Evolutionary conservation across 2,329 filamentous ascomycete genomes (phyloP).

Genomic region (Diplodia mutila): DNA sequence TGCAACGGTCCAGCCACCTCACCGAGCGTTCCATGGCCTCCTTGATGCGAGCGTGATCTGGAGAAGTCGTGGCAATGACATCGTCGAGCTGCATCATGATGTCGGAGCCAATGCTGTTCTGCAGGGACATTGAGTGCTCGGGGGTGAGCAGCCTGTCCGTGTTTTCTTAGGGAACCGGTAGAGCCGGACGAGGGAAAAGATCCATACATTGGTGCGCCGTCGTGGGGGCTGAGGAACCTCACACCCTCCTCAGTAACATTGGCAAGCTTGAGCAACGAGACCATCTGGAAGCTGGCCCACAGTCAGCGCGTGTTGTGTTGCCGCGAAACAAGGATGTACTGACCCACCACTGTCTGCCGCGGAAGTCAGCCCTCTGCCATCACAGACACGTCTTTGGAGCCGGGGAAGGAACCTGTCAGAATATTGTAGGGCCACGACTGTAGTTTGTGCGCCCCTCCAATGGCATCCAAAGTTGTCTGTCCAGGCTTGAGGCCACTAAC

Average conservation of each 20-base stretch:
- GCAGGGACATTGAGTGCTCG: conserved; percentile 92
- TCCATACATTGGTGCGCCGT: conserved; percentile 81
- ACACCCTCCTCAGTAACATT: conserved; percentile 96
- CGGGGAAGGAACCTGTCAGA: conserved; percentile 63
- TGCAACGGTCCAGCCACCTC: conserved; percentile 94
- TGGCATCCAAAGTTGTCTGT: conserved; percentile 80
- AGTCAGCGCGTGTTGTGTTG: conserved; percentile 35
- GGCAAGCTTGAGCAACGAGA: conserved; percentile 89
- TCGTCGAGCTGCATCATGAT: conserved; percentile 99
- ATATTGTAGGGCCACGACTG: conserved; percentile 97
- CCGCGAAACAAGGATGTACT: conserved; percentile 33
- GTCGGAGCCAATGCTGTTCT: conserved; percentile 96
- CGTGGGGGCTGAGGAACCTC: conserved; percentile 92
- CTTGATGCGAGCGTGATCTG: conserved; percentile 82
- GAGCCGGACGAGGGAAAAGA: not conserved
- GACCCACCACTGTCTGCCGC: conserved; percentile 51
- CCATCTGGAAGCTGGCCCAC: conserved; percentile 87
- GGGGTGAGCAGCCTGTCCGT: conserved; percentile 76
- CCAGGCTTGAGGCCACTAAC: conserved; percentile 81
- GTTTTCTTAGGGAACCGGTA: not conserved
- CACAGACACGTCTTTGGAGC: not conserved
- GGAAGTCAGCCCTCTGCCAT: conserved; percentile 33
- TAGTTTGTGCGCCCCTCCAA: conserved; percentile 91
- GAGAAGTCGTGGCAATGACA: conserved; percentile 93
- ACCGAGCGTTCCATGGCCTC: conserved; percentile 95